These are phyloP conservation scores for Colletotrichum somersetense DNA, from an alignment of 2,329 filamentous ascomycete species.

Conservation along the genomic window DNA sequence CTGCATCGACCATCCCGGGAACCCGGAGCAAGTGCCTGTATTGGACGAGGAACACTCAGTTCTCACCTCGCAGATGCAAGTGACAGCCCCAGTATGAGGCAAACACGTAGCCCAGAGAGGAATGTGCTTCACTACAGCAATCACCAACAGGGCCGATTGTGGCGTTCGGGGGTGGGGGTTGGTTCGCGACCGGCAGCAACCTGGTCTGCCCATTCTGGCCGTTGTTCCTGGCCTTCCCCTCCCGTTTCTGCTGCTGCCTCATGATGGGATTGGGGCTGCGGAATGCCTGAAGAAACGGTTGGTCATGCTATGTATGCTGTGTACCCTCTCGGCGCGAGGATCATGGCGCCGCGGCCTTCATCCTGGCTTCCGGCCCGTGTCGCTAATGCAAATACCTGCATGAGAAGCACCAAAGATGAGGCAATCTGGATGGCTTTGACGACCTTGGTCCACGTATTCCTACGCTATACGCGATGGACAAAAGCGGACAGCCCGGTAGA, in stretches of 20 bases:
- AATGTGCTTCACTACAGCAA: slow-evolving; percentile 11
- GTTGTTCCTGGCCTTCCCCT: slow-evolving; percentile 4
- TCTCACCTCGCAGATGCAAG: neutral
- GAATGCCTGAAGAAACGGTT: neutral
- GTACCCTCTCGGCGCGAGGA: neutral
- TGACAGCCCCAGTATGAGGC: slow-evolving; percentile 16
- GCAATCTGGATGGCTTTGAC: neutral
- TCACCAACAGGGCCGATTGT: slow-evolving; percentile 12
- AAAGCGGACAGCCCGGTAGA: neutral
- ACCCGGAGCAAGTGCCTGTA: slow-evolving; percentile 15
- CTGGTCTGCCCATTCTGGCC: neutral
- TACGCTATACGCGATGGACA: neutral
- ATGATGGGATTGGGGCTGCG: neutral
- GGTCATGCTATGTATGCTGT: neutral
- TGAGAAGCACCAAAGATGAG: neutral
- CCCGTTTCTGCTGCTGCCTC: neutral
- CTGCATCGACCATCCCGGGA: slow-evolving; percentile 8
- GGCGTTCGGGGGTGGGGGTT: neutral
- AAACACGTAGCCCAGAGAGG: slow-evolving; percentile 32
- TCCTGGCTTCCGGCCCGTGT: slow-evolving; percentile 26
- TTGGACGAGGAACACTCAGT: slow-evolving; percentile 7
- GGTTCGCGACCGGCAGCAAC: slow-evolving; percentile 3
- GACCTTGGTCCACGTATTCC: neutral
- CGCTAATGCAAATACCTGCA: neutral
- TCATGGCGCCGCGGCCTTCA: slow-evolving; percentile 18